Evolutionary conservation across 805 yeast species (phyloP).

Genomic region (Candida parachauliodes): DNA sequence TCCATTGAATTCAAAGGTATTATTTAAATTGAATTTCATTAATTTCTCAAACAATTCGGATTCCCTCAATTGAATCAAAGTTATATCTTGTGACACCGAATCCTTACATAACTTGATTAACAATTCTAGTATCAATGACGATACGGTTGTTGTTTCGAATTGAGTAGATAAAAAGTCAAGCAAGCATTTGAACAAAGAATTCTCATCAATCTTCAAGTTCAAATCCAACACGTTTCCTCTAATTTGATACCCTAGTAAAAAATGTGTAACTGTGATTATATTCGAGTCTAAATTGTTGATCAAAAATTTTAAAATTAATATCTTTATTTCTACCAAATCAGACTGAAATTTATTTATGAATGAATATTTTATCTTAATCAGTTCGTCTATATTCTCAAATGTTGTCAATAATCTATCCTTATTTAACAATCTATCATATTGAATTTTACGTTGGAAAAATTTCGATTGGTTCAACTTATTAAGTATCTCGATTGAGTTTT

Average conservation of each 20-base stretch:
- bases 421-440: slow-evolving; percentile 28
- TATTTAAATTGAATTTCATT: slow-evolving; percentile 58
- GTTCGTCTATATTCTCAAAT: slow-evolving; percentile 74
- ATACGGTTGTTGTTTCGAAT: slow-evolving; percentile 55
- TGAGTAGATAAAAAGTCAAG: slow-evolving; percentile 48
- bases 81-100: slow-evolving; percentile 47
- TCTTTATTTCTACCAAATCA: slow-evolving; percentile 49
- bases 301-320: slow-evolving; percentile 58
- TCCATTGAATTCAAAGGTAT: slow-evolving; percentile 39
- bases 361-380: slow-evolving; percentile 66
- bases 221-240: slow-evolving; percentile 44
- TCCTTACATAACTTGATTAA: slow-evolving; percentile 59
- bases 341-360: slow-evolving; percentile 66
- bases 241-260: slow-evolving; percentile 68
- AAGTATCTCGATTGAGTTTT: slow-evolving; percentile 51
- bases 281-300: slow-evolving; percentile 41
- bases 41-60: slow-evolving; percentile 48
- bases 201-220: slow-evolving; percentile 40
- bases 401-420: slow-evolving; percentile 66
- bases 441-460: slow-evolving; percentile 10
- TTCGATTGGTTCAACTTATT: slow-evolving; percentile 45
- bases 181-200: slow-evolving; percentile 56
- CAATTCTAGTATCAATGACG: slow-evolving; percentile 57
- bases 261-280: slow-evolving; percentile 61
- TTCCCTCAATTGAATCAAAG: slow-evolving; percentile 53